These are phyloP conservation scores for Toxicodendron radicans DNA, from an alignment of 345 rosid species.

Conservation along the genomic window DNA sequence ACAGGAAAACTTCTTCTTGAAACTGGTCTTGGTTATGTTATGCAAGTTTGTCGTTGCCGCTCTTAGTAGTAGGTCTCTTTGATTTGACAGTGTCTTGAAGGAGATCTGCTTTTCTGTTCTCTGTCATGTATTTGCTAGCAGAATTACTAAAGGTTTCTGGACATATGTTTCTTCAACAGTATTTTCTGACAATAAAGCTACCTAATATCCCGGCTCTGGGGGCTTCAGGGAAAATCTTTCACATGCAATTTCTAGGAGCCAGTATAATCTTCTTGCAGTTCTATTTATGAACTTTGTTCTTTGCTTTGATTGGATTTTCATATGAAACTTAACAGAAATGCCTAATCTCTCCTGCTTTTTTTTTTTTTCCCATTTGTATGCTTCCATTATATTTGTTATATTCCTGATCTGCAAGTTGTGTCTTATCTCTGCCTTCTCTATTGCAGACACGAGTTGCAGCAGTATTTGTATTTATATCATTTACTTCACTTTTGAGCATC, in stretches of 20 bases:
- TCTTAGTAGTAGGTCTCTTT: neutral
- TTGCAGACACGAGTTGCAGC: conserved; percentile 91
- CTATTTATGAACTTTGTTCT: neutral
- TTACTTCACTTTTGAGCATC: conserved; percentile 81
- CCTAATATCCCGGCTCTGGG: neutral
- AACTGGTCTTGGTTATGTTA: neutral
- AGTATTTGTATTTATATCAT: conserved; percentile 78
- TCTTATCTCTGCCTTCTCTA: conserved; percentile 22
- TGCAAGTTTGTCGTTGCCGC: neutral
- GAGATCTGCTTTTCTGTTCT: neutral
- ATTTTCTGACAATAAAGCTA: neutral
- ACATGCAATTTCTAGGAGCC: neutral
- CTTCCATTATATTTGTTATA: neutral
- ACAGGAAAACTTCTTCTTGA: neutral
- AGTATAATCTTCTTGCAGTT: neutral
- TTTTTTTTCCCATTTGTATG: neutral
- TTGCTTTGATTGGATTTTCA: conserved; percentile 1
- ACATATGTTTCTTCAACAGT: neutral
- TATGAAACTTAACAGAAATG: neutral
- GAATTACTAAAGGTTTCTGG: neutral
- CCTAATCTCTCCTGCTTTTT: neutral
- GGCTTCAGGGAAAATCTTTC: neutral
- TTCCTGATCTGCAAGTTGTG: neutral
- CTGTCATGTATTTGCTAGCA: neutral
- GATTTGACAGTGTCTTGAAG: neutral